phyloP scores from a whole-genome alignment of 352 stramenopile species.

The Phytophthora lateralis region DNA sequence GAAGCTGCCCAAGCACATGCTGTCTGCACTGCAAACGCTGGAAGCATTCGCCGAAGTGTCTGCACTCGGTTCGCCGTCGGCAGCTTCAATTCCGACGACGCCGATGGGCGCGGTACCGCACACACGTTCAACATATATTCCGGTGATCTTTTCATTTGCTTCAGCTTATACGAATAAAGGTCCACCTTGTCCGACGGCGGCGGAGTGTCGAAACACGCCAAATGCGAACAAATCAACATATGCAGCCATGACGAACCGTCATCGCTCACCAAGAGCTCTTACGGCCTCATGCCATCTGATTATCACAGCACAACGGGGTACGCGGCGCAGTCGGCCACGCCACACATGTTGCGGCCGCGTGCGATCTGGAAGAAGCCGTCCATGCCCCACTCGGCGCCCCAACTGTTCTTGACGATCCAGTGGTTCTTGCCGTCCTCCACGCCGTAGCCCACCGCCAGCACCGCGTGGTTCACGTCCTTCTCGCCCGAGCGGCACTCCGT shows the following conservation, averaged over 20 bases:
- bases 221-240: constrained; percentile 6
- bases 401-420: constrained; percentile 99
- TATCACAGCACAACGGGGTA: constrained; percentile 76
- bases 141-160: constrained; percentile 24
- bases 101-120: not conserved
- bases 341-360: constrained; percentile 91
- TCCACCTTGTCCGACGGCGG: constrained; percentile 43
- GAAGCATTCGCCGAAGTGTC: constrained; percentile 12
- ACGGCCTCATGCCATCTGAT: not conserved
- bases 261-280: not conserved
- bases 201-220: not conserved
- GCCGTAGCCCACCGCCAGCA: constrained; percentile 97
- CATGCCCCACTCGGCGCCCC: constrained; percentile 92
- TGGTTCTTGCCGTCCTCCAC: constrained; percentile 88
- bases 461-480: constrained; percentile 91
- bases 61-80: constrained; percentile 9
- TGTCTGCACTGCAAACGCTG: not conserved
- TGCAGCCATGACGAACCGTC: constrained; percentile 10
- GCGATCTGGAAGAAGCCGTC: constrained; percentile 96
- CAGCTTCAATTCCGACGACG: constrained; percentile 16
- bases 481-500: constrained; percentile 82
- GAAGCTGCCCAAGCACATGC: too few species aligned
- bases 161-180: constrained; percentile 25
- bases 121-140: constrained; percentile 13
- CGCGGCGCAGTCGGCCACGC: constrained; percentile 84